Evolutionary conservation across 2,329 filamentous ascomycete species (phyloP), one percentile per base, ranked within the genome.

Genomic region (Pyricularia grisea): DNA sequence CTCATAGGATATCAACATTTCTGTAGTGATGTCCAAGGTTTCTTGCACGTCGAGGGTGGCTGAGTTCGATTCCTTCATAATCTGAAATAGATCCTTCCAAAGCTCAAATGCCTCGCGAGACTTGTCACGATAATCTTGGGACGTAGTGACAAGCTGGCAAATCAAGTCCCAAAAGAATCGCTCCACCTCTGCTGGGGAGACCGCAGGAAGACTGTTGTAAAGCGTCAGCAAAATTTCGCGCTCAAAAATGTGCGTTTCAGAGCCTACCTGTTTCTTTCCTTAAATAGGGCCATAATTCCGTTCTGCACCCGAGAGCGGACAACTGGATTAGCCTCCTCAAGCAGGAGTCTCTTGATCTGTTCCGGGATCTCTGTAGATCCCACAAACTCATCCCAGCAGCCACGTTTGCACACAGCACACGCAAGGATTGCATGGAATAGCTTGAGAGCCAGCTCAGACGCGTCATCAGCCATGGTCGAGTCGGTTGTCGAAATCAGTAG

Each of bases 141-240:
- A 80, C 66, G 75, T 73, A 20, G 76, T 77, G 7, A 83, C 73
- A 31, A 83, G 74, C 14, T 74, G 74, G 9, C 77, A 76, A 11
- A 82, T 71, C 10, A 81, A 71, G 1, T 83, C 80, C 84, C 84
- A 86, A 70, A 86, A 82, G 42, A 82, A 78, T 20, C 78, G 75
- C 17, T 80, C 78, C 68, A 85, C 81, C 14, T 80, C 78, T 3
- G 76, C 71, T 3, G 79, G 74, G 11, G 74, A 73, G 14, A 80
- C 75, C 17, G 72, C 71, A 5, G 73, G 71, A 70, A 73, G 71
- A 69, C 75, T 70, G 70, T 27, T 30, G 4, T 12, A 31, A n/a
- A 58, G 28, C 17, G 27, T 58, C 30, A 55, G 42, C 27, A 67
- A 23, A 14, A 20, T 17, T 58, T 58, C 36, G 36, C 17, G 36